Conservation (phyloP, 169 alveolate species). For the Plasmodium blacklocki region DNA sequence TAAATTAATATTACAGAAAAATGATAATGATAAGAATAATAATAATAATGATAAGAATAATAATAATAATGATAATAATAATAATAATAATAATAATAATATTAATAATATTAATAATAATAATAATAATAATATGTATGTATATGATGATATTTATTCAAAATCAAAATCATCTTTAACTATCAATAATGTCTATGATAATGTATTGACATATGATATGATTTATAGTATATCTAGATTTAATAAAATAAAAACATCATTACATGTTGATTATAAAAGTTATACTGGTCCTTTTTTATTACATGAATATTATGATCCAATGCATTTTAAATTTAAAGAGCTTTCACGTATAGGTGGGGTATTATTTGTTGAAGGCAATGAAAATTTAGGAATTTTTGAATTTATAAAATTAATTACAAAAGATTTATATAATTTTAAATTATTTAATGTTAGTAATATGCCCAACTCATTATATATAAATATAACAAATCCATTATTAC, state of each 20-base stretch:
- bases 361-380: constrained; percentile 78
- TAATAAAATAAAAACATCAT: constrained; percentile 35
- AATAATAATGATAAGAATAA: no score
- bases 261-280: constrained; percentile 46
- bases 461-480: constrained; percentile 79
- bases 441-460: constrained; percentile 80
- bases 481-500: constrained; percentile 78
- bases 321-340: constrained; percentile 75
- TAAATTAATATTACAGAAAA: neutral
- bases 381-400: constrained; percentile 78
- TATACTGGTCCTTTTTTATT: constrained; percentile 78
- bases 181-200: neutral
- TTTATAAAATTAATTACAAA: constrained; percentile 60
- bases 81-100: no score
- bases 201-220: neutral
- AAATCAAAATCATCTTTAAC: no score
- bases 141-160: no score
- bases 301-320: constrained; percentile 81
- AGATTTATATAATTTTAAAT: constrained; percentile 65
- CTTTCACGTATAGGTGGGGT: constrained; percentile 79
- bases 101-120: no score
- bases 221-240: constrained; percentile 64
- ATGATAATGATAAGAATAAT: no score
- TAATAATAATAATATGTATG: no score
- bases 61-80: no score